These are phyloP conservation scores for Paramecium bursaria DNA, from an alignment of 73 alveolate genomes.

Conservation along the genomic window DNA sequence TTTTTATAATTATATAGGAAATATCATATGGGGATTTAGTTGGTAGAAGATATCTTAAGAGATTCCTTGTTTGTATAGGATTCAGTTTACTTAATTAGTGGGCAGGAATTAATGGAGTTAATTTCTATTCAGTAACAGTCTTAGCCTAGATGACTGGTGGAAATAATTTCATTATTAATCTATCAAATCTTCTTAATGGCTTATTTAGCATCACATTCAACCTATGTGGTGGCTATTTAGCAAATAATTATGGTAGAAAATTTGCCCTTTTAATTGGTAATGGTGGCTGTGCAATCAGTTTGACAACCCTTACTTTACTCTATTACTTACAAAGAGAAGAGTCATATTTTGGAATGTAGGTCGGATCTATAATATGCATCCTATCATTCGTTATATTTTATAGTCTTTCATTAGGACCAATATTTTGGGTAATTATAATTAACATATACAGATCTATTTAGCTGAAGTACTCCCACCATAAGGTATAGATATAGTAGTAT, in stretches of 20 bases:
- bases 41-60: not conserved
- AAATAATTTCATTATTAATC: conserved; percentile 1
- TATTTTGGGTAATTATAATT: not conserved
- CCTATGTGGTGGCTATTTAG: not conserved
- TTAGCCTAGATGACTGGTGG: conserved; percentile 22
- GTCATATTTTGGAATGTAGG: too few relatives aligned
- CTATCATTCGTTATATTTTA: not conserved
- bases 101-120: conserved; percentile 60
- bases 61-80: not conserved
- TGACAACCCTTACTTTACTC: too few relatives aligned
- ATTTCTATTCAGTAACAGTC: conserved; percentile 34
- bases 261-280: conserved; percentile 30
- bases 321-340: too few relatives aligned
- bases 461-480: not conserved
- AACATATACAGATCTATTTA: too few relatives aligned
- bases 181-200: conserved; percentile 35
- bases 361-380: too few relatives aligned
- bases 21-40: not conserved
- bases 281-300: not conserved
- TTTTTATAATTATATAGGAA: conserved; percentile 1
- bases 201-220: conserved; percentile 7
- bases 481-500: not conserved
- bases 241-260: conserved; percentile 36
- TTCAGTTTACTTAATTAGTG: not conserved
- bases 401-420: not conserved